Conservation (phyloP, 345 rosid genomes). For the Arabidopsis thaliana region DNA sequence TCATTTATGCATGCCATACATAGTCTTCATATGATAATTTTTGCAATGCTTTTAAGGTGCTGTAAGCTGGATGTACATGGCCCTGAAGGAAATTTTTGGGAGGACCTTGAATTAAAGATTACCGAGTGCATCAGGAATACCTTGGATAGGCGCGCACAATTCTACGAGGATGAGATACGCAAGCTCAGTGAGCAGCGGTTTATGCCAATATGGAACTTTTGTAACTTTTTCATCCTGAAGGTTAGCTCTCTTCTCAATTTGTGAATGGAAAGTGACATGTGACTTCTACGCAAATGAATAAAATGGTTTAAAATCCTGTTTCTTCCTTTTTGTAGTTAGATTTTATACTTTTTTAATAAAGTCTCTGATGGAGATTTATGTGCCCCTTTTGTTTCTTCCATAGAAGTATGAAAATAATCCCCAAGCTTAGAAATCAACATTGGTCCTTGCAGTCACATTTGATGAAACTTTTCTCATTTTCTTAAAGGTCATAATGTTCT, state of each 20-base stretch:
- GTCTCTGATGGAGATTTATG: constrained; percentile 4
- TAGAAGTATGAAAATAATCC: constrained; percentile 28
- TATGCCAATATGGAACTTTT: constrained; percentile 97
- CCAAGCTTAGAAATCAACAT: constrained; percentile 12
- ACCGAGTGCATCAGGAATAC: constrained; percentile 86
- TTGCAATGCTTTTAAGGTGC: constrained; percentile 64
- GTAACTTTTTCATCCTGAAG: constrained; percentile 96
- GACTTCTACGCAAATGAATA: constrained; percentile 14
- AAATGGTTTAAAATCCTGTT: neutral
- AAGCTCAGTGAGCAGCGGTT: constrained; percentile 92
- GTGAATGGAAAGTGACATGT: constrained; percentile 22
- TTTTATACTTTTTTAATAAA: constrained; percentile 18
- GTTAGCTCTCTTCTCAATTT: constrained; percentile 54
- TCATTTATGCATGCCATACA: constrained; percentile 4
- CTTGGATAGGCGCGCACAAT: constrained; percentile 85
- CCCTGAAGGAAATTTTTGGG: constrained; percentile 89
- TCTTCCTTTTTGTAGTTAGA: constrained; percentile 12
- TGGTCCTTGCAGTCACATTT: constrained; percentile 30
- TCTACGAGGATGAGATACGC: constrained; percentile 96
- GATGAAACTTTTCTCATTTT: constrained; percentile 33
- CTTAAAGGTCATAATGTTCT: constrained; percentile 35
- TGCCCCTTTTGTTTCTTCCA: constrained; percentile 17
- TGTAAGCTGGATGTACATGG: constrained; percentile 88
- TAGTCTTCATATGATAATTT: constrained; percentile 40
- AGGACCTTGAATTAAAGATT: constrained; percentile 83